phyloP scores from a whole-genome alignment of 2,329 filamentous ascomycete genomes.

The Whalleya microplaca region DNA sequence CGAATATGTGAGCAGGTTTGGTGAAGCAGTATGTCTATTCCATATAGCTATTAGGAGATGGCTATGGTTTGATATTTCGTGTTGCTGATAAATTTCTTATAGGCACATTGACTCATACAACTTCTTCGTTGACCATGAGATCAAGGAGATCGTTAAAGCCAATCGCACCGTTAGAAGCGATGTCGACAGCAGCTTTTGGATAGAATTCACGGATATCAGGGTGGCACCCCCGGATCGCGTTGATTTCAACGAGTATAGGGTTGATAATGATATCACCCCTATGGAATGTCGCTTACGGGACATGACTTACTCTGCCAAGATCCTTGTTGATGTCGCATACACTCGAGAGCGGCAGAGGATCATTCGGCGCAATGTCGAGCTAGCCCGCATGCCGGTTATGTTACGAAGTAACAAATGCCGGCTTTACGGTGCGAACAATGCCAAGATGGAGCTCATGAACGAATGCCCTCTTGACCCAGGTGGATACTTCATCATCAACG shows the following conservation, averaged over 20 bases:
- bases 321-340: constrained; percentile 90
- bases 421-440: constrained; percentile 79
- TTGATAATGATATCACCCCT: constrained; percentile 78
- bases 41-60: not conserved
- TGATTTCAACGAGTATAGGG: constrained; percentile 73
- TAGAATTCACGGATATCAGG: constrained; percentile 91
- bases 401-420: constrained; percentile 93
- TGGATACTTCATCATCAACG: constrained; percentile 96
- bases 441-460: constrained; percentile 88
- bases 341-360: constrained; percentile 78
- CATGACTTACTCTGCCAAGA: constrained; percentile 96
- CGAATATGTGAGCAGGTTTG: constrained; percentile 53
- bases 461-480: constrained; percentile 96
- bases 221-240: constrained; percentile 80
- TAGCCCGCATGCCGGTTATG: constrained; percentile 96
- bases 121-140: constrained; percentile 94
- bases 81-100: constrained; percentile 16
- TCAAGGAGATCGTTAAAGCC: constrained; percentile 94
- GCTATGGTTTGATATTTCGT: too few relatives aligned
- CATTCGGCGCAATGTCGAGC: constrained; percentile 74
- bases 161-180: constrained; percentile 90
- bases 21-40: constrained; percentile 74
- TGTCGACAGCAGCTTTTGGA: constrained; percentile 88
- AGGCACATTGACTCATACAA: constrained; percentile 97
- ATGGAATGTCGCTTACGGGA: constrained; percentile 97